phyloP scores from a whole-genome alignment of 2,329 filamentous ascomycete genomes.

The Alternaria tenuissima region DNA sequence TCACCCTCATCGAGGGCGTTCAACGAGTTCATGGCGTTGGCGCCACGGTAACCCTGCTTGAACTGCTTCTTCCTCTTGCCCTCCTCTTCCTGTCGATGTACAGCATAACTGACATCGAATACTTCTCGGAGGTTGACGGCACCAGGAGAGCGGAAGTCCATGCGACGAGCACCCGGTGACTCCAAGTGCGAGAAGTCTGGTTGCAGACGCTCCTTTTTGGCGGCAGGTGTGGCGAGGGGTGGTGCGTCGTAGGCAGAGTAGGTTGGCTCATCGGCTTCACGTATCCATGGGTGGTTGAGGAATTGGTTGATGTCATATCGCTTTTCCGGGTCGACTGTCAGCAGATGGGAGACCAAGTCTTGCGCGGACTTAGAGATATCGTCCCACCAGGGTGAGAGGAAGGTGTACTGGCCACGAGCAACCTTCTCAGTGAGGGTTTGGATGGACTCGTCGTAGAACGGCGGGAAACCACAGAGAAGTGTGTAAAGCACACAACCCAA shows the following conservation, averaged over 20 bases:
- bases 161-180: conserved; percentile 71
- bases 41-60: conserved; percentile 71
- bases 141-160: conserved; percentile 94
- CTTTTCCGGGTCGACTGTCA: conserved; percentile 95
- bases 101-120: conserved; percentile 97
- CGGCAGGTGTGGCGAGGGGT: conserved; percentile 72
- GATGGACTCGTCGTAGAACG: conserved; percentile 98
- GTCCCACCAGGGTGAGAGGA: conserved; percentile 99
- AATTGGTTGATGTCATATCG: conserved; percentile 94
- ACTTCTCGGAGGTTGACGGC: conserved; percentile 96
- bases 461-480: conserved; percentile 94
- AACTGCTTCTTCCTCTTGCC: conserved; percentile 89
- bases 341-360: conserved; percentile 89
- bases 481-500: conserved; percentile 97
- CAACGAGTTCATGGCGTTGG: conserved; percentile 70
- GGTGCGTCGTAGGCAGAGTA: conserved; percentile 73
- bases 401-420: conserved; percentile 94
- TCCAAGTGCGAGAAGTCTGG: conserved; percentile 64
- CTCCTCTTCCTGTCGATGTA: conserved; percentile 96
- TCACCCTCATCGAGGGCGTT: conserved; percentile 72
- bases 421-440: conserved; percentile 98
- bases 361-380: conserved; percentile 95
- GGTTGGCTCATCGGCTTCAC: conserved; percentile 72
- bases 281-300: conserved; percentile 93
- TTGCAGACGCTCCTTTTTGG: conserved; percentile 65